Conservation (phyloP, 371 early-diverging fungal genomes). For the Mortierella sp. region DNA sequence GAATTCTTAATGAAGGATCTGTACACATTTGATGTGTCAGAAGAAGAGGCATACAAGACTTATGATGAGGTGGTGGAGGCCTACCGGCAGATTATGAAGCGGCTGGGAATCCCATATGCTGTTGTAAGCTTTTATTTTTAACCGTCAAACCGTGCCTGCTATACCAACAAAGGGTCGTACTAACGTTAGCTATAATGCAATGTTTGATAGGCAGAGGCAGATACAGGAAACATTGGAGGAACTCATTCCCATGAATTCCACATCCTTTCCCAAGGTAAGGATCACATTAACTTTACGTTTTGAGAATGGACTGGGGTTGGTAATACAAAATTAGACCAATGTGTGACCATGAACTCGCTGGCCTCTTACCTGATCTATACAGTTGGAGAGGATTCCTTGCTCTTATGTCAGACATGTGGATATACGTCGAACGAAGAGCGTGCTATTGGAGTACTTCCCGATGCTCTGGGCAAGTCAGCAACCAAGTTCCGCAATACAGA, state of each 20-base stretch:
- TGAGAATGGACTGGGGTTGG: neutral
- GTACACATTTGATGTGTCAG: conserved; percentile 85
- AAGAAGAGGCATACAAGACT: conserved; percentile 72
- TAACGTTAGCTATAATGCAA: neutral
- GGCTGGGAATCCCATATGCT: conserved; percentile 81
- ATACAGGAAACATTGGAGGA: conserved; percentile 93
- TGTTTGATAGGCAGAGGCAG: conserved; percentile 78
- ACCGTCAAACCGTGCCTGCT: neutral
- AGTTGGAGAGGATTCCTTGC: conserved; percentile 87
- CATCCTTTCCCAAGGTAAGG: conserved; percentile 70
- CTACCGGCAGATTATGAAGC: conserved; percentile 77
- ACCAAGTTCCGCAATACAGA: conserved; percentile 43
- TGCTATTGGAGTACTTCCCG: conserved; percentile 52
- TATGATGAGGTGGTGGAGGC: conserved; percentile 79
- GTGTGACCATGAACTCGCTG: neutral
- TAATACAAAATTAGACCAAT: neutral
- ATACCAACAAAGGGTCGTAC: neutral
- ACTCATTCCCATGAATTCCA: conserved; percentile 91
- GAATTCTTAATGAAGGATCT: conserved; percentile 97
- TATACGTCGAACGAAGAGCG: conserved; percentile 87
- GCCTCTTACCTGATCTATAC: neutral
- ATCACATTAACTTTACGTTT: neutral
- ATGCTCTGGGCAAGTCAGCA: conserved; percentile 30
- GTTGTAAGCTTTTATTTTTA: conserved; percentile 60
- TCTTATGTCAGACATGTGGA: conserved; percentile 76